A percentile compares a stretch with the other conserved stretches of the same genome.
These are phyloP conservation scores for Dryas integrifolia DNA, from an alignment of 331 rosid species.

Conservation along the genomic window DNA sequence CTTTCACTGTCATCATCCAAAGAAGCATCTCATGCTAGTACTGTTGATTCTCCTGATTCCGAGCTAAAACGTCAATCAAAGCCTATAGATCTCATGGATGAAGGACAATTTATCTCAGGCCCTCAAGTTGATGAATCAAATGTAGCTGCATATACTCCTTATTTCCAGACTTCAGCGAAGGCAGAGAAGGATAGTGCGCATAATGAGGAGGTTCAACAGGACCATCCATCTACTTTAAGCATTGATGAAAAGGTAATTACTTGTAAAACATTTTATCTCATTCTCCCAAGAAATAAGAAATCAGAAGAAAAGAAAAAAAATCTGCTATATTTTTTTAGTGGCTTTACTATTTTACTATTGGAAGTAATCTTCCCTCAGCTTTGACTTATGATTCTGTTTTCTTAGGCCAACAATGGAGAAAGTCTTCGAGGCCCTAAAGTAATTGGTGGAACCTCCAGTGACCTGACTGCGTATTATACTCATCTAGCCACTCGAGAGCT, in stretches of 20 bases:
- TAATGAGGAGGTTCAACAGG: conserved; percentile 10
- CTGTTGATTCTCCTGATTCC: background rate
- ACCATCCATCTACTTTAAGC: conserved; percentile 15
- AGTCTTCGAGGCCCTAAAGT: conserved; percentile 8
- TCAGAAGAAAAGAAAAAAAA: background rate
- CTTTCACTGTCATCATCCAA: conserved; percentile 31
- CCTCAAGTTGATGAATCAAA: background rate
- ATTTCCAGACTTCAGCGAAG: conserved; percentile 8
- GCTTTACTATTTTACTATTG: background rate
- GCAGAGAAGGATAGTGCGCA: background rate
- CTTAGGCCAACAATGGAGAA: conserved; percentile 21
- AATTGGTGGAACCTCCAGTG: conserved; percentile 22
- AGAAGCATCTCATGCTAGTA: conserved; percentile 22
- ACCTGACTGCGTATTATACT: conserved; percentile 9
- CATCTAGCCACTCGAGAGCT: conserved; percentile 30
- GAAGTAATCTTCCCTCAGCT: background rate
- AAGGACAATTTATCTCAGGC: background rate
- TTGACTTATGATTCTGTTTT: background rate
- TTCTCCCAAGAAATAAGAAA: background rate
- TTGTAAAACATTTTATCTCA: background rate
- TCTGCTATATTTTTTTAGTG: background rate
- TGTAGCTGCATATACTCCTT: background rate
- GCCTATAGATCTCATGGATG: conserved; percentile 19
- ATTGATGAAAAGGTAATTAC: conserved; percentile 19
- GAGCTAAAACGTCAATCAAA: conserved; percentile 12